Percentiles rank a stretch among this genome's conserved stretches.
Conservation (phyloP, 257 asterid genomes). For the Solanum peruvianum region DNA sequence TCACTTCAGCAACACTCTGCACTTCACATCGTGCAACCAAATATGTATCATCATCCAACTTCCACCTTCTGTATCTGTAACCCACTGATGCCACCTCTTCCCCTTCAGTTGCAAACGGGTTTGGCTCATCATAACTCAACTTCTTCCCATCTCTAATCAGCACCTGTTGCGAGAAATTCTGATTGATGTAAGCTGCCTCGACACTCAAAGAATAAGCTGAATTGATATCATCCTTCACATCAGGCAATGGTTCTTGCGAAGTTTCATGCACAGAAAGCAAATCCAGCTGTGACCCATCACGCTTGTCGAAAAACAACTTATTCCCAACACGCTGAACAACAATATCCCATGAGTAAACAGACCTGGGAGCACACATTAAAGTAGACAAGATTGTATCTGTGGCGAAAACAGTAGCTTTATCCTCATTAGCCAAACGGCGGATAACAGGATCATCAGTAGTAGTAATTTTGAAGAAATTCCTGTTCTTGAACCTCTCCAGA, state of each 20-base stretch:
- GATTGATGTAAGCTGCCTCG: constrained; percentile 91
- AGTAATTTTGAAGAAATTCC: constrained; percentile 88
- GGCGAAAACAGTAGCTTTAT: constrained; percentile 90
- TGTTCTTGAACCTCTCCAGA: constrained; percentile 74
- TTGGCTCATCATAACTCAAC: constrained; percentile 78
- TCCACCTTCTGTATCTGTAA: constrained; percentile 97
- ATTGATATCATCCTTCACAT: constrained; percentile 82
- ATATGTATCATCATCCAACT: constrained; percentile 67
- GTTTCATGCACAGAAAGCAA: constrained; percentile 90
- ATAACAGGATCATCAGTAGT: constrained; percentile 96
- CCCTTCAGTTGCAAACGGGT: constrained; percentile 88
- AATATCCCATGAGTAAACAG: constrained; percentile 95
- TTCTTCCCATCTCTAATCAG: constrained; percentile 76
- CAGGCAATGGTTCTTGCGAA: constrained; percentile 93
- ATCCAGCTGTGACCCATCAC: constrained; percentile 93
- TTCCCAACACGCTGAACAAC: constrained; percentile 93
- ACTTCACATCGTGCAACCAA: constrained; percentile 88
- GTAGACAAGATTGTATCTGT: constrained; percentile 78
- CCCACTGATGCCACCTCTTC: constrained; percentile 95
- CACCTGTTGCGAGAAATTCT: constrained; percentile 93
- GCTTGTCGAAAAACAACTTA: constrained; percentile 79
- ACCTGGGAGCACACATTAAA: constrained; percentile 86
- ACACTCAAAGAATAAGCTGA: constrained; percentile 76
- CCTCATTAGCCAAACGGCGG: constrained; percentile 89
- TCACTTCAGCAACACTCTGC: constrained; percentile 74